A percentile compares a stretch with the other conserved stretches of the same genome.
Conservation (phyloP, 2,329 filamentous ascomycete genomes). For the Pezicula radicicola region DNA sequence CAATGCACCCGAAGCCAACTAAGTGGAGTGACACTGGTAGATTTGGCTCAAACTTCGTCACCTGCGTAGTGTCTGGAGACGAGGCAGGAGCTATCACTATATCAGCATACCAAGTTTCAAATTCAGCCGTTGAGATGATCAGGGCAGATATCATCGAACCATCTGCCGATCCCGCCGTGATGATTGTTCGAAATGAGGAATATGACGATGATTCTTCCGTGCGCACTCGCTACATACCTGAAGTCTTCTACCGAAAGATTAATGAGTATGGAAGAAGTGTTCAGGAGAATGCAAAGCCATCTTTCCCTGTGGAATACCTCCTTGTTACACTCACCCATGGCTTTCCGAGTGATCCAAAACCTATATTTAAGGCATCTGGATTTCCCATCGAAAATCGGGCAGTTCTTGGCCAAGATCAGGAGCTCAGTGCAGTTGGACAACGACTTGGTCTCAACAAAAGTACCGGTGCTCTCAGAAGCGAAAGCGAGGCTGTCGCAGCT, state of each 20-base stretch:
- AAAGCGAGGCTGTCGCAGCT: conserved; percentile 59
- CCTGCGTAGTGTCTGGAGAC: conserved; percentile 92
- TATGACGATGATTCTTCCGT: conserved; percentile 70
- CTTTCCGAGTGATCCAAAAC: conserved; percentile 78
- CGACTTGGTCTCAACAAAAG: conserved; percentile 57
- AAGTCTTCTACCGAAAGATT: conserved; percentile 92
- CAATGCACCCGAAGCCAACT: conserved; percentile 80
- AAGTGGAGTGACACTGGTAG: conserved; percentile 96
- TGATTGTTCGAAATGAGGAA: conserved; percentile 92
- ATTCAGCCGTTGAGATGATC: conserved; percentile 96
- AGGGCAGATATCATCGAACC: conserved; percentile 92
- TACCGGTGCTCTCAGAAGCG: conserved; percentile 53
- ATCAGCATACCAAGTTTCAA: conserved; percentile 90
- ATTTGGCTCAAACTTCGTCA: conserved; percentile 96
- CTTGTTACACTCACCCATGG: conserved; percentile 95
- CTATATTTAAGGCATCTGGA: conserved; percentile 65
- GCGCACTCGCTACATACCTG: conserved; percentile 85
- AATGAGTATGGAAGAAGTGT: conserved; percentile 97
- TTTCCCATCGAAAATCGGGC: conserved; percentile 94
- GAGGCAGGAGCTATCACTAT: conserved; percentile 85
- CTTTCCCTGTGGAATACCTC: conserved; percentile 94
- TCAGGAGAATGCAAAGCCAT: conserved; percentile 94
- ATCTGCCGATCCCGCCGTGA: conserved; percentile 85
- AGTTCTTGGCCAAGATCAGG: conserved; percentile 80
- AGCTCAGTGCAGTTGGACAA: conserved; percentile 66